Conservation (phyloP, 768 basidiomycete species). For the Lactifluus volemus region DNA sequence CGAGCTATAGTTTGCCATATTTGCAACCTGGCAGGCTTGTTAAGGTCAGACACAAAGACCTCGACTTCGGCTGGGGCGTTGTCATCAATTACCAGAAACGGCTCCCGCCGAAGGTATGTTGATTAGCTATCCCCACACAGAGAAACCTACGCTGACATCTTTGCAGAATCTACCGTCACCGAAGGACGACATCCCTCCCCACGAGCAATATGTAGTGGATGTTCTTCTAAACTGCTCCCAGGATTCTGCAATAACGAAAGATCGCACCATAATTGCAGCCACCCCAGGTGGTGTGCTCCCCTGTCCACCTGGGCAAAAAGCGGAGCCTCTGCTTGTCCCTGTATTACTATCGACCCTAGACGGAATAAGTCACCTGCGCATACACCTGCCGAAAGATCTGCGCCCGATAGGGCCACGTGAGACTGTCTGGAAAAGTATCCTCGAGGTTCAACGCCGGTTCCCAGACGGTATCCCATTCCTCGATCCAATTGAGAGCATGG, state of each 20-base stretch:
- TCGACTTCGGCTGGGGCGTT: slow-evolving; percentile 96
- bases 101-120: slow-evolving; percentile 61
- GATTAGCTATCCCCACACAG: not conserved
- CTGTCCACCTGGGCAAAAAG: slow-evolving; percentile 61
- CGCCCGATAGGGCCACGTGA: slow-evolving; percentile 67
- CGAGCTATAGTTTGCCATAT: slow-evolving; percentile 91
- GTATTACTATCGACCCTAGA: slow-evolving; percentile 83
- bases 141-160: not conserved
- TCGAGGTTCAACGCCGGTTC: slow-evolving; percentile 87
- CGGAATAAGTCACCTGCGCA: slow-evolving; percentile 75
- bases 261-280: slow-evolving; percentile 42
- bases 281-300: slow-evolving; percentile 70
- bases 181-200: slow-evolving; percentile 65
- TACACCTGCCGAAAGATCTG: slow-evolving; percentile 86
- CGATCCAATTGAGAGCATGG: slow-evolving; percentile 93
- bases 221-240: slow-evolving; percentile 77
- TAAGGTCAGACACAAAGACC: slow-evolving; percentile 74
- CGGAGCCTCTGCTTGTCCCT: slow-evolving; percentile 78
- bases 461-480: slow-evolving; percentile 79
- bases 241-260: slow-evolving; percentile 52
- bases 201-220: slow-evolving; percentile 89
- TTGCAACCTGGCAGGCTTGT: slow-evolving; percentile 89
- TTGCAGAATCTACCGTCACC: slow-evolving; percentile 57
- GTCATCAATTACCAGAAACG: slow-evolving; percentile 91
- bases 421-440: slow-evolving; percentile 81